These are phyloP conservation scores for Arthrobotrys conoides DNA, from an alignment of 2,329 filamentous ascomycete species.

Conservation along the genomic window DNA sequence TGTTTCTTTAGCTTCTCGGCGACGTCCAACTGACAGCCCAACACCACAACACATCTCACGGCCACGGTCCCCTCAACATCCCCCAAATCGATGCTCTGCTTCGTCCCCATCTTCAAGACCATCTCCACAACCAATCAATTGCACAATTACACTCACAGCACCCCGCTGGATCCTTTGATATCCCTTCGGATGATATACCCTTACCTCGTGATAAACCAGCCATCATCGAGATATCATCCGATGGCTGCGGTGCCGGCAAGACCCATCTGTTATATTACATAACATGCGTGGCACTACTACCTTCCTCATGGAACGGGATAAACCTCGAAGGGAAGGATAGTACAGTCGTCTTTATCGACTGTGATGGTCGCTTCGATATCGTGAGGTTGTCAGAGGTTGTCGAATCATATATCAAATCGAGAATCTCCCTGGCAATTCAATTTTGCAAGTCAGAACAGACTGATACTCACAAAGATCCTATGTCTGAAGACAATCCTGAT, in stretches of 20 bases:
- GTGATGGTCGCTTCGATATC: constrained; percentile 72
- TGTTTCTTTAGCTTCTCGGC: constrained; percentile 30
- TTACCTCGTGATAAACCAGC: constrained; percentile 37
- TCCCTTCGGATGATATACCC: constrained; percentile 25
- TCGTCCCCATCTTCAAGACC: constrained; percentile 40
- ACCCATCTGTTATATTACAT: constrained; percentile 74
- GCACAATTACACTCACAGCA: background rate
- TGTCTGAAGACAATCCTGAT: constrained; percentile 1
- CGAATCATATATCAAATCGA: constrained; percentile 28
- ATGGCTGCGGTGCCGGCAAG: constrained; percentile 69
- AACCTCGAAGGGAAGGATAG: constrained; percentile 69
- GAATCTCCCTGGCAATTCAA: constrained; percentile 30
- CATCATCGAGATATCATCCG: constrained; percentile 57
- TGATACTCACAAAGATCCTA: background rate
- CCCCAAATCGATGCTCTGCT: constrained; percentile 49
- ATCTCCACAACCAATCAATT: constrained; percentile 43
- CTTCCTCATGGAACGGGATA: constrained; percentile 65
- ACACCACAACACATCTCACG: constrained; percentile 51
- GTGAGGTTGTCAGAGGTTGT: constrained; percentile 40
- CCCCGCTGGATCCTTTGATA: constrained; percentile 28
- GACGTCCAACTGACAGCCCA: constrained; percentile 47
- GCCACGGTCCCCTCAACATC: constrained; percentile 38
- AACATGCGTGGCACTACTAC: constrained; percentile 71
- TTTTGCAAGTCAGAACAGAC: constrained; percentile 42
- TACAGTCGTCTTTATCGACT: constrained; percentile 73